Conservation (phyloP, 2,329 filamentous ascomycete genomes). For the Aureobasidium subglaciale region DNA sequence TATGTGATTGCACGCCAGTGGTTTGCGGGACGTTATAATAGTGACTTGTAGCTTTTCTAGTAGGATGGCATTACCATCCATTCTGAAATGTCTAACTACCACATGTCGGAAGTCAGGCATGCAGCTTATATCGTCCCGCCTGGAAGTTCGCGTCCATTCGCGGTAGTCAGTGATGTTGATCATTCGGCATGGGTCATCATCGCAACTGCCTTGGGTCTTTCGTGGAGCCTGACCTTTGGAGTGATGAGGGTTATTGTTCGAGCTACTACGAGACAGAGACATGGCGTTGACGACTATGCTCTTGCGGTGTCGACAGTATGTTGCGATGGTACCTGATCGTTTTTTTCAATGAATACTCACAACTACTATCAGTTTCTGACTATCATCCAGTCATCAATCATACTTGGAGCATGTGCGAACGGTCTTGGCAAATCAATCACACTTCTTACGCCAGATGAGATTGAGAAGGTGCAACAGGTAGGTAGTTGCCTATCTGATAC, state of each 20-base stretch:
- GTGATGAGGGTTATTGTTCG: not conserved
- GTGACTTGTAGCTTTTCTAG: not conserved
- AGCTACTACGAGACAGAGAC: not conserved
- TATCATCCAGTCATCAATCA: not conserved
- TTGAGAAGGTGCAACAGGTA: not conserved
- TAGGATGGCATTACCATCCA: not conserved
- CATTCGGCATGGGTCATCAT: not conserved
- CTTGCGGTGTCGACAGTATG: not conserved
- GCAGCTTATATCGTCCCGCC: not conserved
- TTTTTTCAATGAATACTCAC: not conserved
- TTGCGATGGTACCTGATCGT: not conserved
- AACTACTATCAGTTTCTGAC: not conserved
- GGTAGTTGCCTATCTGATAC: not conserved
- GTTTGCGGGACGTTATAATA: not conserved
- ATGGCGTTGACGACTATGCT: not conserved
- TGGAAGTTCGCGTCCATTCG: not conserved
- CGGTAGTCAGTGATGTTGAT: not conserved
- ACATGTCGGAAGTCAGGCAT: not conserved
- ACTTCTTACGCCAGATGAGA: not conserved
- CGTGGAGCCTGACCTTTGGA: not conserved
- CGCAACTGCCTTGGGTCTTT: not conserved
- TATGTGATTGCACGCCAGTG: no score
- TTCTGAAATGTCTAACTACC: not conserved
- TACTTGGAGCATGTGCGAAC: not conserved
- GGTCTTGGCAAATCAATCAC: not conserved